Evolutionary conservation across 129 eudicot species (phyloP), one percentile per base, ranked within the genome.

Genomic region (Helichrysum umbraculigerum): DNA sequence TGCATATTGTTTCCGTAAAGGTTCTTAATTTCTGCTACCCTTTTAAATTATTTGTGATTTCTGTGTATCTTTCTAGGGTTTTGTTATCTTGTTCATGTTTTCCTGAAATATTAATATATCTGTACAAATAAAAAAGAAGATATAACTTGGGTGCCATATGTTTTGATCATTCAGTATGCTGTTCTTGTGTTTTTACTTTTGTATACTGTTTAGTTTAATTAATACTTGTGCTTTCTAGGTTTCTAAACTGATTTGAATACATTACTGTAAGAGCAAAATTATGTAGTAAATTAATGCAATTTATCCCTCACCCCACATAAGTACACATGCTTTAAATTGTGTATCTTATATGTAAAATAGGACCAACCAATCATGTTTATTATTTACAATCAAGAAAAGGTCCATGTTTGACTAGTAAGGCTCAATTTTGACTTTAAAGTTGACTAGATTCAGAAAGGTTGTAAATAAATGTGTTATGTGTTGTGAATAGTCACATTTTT

Each of bases 371-470:
- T 67, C 22, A 68, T 76, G 74, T 67, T 66, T 34, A 34, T 70
- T 76, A 33, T 76, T n/a, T 76, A 34, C 52, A 76, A 30, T 76
- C 42, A 74, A 60, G 68, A 59, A 66, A 14, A 11, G 75, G 32
- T 74, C 70, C 68, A 73, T 67, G 58, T 74, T 73, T 74, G 83
- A 80, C 83, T 74, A 52, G 57, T 66, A 34, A 35, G 34, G 52
- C 70, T 67, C 68, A 52, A n/a, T 47, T 62, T 79, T 58, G 34
- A 79, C 73, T 71, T 50, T 25, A 25, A 21, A 64, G 78, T 63
- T 47, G 83, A 66, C 74, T 47, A 34, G 7, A 19, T 8, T 34
- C 54, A 39, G 51, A 37, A 67, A 37, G 60, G 15, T 63, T 2
- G 39, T 34, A 60, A 37, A 41, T 62, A 17, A 47, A 47, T 25